Conservation (phyloP, 2,329 filamentous ascomycete genomes). For the Aspergillus felis region DNA sequence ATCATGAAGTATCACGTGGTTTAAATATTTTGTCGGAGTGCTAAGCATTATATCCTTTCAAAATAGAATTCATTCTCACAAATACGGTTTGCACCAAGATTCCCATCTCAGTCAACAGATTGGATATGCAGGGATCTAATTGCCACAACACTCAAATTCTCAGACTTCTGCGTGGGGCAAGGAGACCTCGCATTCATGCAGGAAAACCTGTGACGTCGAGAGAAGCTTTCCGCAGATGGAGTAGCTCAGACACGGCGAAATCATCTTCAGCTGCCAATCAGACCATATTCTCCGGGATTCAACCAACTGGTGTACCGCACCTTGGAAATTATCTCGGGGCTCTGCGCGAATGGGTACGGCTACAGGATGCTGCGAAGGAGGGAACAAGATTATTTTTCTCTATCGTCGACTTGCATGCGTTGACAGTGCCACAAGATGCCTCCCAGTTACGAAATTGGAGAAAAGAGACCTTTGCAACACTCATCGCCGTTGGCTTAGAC, state of each 20-base stretch:
- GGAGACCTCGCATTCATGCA: background rate
- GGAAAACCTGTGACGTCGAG: background rate
- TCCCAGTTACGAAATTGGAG: constrained; percentile 60
- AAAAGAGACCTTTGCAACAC: constrained; percentile 70
- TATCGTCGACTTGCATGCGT: constrained; percentile 89
- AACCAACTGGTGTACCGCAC: constrained; percentile 91
- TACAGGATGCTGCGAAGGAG: constrained; percentile 63
- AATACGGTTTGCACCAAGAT: too few species aligned
- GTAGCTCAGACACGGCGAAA: constrained; percentile 9
- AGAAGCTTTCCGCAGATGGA: constrained; percentile 7
- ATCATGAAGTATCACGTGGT: background rate
- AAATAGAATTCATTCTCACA: too few species aligned
- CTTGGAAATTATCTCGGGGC: constrained; percentile 94
- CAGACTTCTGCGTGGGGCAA: background rate
- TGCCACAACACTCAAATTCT: too few species aligned
- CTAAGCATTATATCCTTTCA: too few species aligned
- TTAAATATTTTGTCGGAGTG: background rate
- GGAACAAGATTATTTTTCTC: constrained; percentile 71
- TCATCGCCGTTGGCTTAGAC: constrained; percentile 80
- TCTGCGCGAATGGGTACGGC: constrained; percentile 74
- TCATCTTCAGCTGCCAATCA: background rate
- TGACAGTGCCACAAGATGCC: constrained; percentile 71
- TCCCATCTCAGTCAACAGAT: background rate
- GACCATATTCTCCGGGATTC: constrained; percentile 89
- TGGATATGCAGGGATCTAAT: background rate